These are phyloP conservation scores for Perkinsus marinus DNA, from an alignment of 169 alveolate species.

Conservation along the genomic window DNA sequence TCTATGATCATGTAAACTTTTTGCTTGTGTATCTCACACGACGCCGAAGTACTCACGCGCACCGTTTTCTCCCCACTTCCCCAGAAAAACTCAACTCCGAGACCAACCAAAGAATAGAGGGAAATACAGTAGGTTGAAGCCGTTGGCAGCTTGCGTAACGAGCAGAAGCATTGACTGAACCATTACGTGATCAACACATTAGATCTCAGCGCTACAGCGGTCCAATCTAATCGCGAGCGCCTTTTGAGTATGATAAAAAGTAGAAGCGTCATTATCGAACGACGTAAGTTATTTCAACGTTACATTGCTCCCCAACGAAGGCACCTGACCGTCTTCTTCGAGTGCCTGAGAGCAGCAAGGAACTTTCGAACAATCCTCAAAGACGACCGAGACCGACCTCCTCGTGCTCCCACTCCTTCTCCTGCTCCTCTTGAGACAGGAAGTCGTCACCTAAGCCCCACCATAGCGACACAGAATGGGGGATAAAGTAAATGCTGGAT, in stretches of 20 bases:
- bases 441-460: background rate
- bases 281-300: background rate
- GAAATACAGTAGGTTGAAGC: no score
- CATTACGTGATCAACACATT: background rate
- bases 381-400: background rate
- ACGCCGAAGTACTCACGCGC: no score
- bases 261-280: no score
- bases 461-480: no score
- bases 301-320: background rate
- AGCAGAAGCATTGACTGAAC: background rate
- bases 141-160: background rate
- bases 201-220: background rate
- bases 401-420: background rate
- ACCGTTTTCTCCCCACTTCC: no score
- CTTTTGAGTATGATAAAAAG: no score
- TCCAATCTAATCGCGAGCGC: background rate
- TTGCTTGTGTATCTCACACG: no score
- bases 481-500: no score
- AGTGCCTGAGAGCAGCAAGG: background rate
- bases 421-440: background rate
- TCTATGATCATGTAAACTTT: no score
- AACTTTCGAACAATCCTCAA: background rate
- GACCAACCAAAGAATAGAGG: no score
- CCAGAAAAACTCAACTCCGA: no score
- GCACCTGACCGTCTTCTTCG: background rate